Evolutionary conservation across 2,329 filamentous ascomycete species (phyloP).

Genomic region (Coniochaeta prunicola): DNA sequence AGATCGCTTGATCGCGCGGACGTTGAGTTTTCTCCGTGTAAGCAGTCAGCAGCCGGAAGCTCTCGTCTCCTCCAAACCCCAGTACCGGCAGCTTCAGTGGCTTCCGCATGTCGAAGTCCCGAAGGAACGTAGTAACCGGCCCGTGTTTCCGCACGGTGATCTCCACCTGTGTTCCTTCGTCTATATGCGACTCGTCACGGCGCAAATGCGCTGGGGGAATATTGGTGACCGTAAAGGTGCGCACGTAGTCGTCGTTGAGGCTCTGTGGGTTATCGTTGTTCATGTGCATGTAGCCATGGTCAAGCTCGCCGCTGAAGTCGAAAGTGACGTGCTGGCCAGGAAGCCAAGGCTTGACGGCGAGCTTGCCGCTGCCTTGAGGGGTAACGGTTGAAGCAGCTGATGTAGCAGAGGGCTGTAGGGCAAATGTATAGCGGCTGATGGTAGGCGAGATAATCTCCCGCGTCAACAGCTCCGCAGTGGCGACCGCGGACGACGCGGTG

Average conservation of each 20-base stretch:
- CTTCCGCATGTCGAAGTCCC: conserved; percentile 43
- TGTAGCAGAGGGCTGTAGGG: background rate
- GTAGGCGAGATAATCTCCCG: conserved; percentile 57
- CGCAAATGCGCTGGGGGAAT: conserved; percentile 40
- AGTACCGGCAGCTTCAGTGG: conserved; percentile 59
- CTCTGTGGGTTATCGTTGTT: conserved; percentile 69
- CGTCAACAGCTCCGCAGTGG: conserved; percentile 47
- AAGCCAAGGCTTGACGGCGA: conserved; percentile 38
- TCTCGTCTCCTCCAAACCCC: conserved; percentile 62
- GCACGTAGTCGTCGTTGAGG: conserved; percentile 76
- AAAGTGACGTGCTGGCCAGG: conserved; percentile 74
- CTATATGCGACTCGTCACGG: conserved; percentile 16
- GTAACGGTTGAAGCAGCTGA: background rate
- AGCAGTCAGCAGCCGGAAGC: conserved; percentile 24
- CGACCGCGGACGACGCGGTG: conserved; percentile 8
- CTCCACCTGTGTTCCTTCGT: conserved; percentile 47
- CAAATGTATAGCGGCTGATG: conserved; percentile 56
- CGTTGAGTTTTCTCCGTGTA: background rate
- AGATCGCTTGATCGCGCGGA: conserved; percentile 35
- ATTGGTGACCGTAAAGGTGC: conserved; percentile 66
- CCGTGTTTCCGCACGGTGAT: conserved; percentile 68
- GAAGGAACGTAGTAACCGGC: conserved; percentile 59
- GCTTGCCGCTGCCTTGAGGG: conserved; percentile 18
- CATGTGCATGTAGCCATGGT: conserved; percentile 77
- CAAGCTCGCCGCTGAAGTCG: conserved; percentile 62